Base-by-base conservation (phyloP, 129 eudicot genomes). In the Artemisia argyi region DNA sequence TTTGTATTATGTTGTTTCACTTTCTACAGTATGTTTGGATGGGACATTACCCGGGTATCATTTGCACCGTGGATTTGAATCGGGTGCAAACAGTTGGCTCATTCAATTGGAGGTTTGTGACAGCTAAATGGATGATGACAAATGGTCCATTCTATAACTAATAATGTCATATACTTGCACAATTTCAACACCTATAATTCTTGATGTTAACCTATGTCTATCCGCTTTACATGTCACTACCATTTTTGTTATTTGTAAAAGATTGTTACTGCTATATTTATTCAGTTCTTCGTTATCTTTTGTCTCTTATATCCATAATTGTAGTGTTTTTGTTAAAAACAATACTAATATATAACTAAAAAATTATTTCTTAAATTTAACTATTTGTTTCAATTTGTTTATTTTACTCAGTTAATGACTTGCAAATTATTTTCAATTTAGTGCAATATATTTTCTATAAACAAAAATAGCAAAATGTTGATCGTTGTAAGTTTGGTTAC, bases 81-180 rank as follows among this genome's bases (percentile, higher is more conserved):
- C 96, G 49, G 97, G 99, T 42, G 89, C 89, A 59, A 94, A 90
- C 80, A 90, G 97, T 83, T 94, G 99, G 99, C 96, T 94, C 68
- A 87, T 90, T 80, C 91, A 94, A 70, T 76, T 94, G 77, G 98
- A 94, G 97, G 98, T 94, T 54, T 55, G 90, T 73, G 80, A 77
- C 81, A 64, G 77, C 80, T 77, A 13, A 76, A 73, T 39, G 24
- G 73, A 77, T 63, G 65, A 57, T 62, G 81, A 77, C 83, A 58
- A 26, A 24, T 71, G 32, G 32, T 15, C 46, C 51, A 69, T 69
- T 13, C 19, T 51, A 19, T 68, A 68, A 50, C 5, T 16, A 80
- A 69, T 55, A 61, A 68, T 58, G 66, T 66, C 44, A 66, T 73
- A 42, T 62, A 63, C 14, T 75, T 61, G 26, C 52, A 52, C 72